Percentiles rank a stretch among this genome's conserved stretches.
These are phyloP conservation scores for Aquilaria malaccensis DNA, from an alignment of 345 rosid genomes.

Conservation along the genomic window DNA sequence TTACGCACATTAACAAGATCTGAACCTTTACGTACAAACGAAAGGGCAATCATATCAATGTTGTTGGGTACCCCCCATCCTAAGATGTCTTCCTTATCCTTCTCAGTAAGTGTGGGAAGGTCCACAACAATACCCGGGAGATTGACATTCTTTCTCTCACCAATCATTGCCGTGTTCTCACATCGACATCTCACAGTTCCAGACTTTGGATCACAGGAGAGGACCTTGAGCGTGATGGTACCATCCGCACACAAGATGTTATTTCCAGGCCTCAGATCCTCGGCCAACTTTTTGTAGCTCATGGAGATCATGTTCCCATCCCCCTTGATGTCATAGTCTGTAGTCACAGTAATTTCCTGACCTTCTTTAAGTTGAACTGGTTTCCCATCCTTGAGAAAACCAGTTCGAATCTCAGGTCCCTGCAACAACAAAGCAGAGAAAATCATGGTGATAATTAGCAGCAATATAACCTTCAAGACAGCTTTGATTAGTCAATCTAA, in stretches of 20 bases:
- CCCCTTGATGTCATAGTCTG: conserved; percentile 75
- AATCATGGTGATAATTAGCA: no score
- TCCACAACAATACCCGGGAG: conserved; percentile 93
- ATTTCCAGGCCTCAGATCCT: conserved; percentile 71
- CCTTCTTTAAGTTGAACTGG: conserved; percentile 57
- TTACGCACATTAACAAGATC: conserved; percentile 83
- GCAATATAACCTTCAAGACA: no score
- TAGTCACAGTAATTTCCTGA: conserved; percentile 55
- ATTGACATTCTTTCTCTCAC: conserved; percentile 90
- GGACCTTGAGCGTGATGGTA: conserved; percentile 63
- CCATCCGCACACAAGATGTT: conserved; percentile 83
- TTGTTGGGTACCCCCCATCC: conserved; percentile 81
- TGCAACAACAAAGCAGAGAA: conserved; percentile 10
- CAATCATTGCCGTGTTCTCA: conserved; percentile 76
- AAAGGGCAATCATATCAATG: conserved; percentile 87
- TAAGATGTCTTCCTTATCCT: conserved; percentile 82
- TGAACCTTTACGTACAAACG: conserved; percentile 89
- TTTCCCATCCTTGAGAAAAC: conserved; percentile 57
- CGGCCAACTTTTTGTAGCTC: conserved; percentile 85
- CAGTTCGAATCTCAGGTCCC: conserved; percentile 78
- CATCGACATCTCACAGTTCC: conserved; percentile 88
- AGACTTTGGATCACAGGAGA: conserved; percentile 57
- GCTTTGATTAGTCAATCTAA: no score
- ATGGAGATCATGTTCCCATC: conserved; percentile 59
- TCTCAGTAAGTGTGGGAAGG: conserved; percentile 82